These are phyloP conservation scores for Diaporthe nobilis DNA, from an alignment of 2,329 filamentous ascomycete genomes.

Conservation along the genomic window DNA sequence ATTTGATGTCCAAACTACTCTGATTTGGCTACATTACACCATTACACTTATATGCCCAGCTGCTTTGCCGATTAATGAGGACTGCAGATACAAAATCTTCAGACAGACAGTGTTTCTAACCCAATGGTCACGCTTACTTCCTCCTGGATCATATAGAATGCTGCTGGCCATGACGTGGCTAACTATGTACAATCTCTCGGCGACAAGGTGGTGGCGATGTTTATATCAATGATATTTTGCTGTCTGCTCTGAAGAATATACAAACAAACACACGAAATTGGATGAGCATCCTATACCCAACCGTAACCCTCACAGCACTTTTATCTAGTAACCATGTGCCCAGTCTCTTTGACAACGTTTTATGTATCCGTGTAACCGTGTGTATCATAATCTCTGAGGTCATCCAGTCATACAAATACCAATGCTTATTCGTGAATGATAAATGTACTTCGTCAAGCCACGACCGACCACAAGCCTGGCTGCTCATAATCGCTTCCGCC, in stretches of 20 bases:
- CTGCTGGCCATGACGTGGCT: fast-evolving
- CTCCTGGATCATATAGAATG: not conserved
- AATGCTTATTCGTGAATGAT: conserved; percentile 7
- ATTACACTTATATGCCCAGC: not conserved
- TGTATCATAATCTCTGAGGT: not conserved
- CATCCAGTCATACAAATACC: conserved; percentile 35
- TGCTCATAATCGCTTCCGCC: conserved; percentile 6
- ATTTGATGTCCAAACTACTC: not conserved
- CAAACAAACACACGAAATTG: not conserved
- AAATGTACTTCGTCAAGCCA: not conserved
- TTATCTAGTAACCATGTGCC: not conserved
- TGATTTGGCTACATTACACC: not conserved
- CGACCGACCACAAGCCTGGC: not conserved
- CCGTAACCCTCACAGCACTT: not conserved
- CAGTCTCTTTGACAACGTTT: not conserved
- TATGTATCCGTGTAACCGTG: not conserved
- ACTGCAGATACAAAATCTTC: not conserved
- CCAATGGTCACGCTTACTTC: too few relatives aligned
- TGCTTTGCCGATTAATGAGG: not conserved
- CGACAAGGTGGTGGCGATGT: not conserved
- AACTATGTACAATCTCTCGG: too few relatives aligned
- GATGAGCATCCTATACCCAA: not conserved
- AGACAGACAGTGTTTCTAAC: not conserved
- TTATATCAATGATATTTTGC: not conserved
- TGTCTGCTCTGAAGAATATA: not conserved